These are phyloP conservation scores for Acaromyces ingoldii DNA, from an alignment of 1,284 basidiomycete genomes.

Conservation along the genomic window DNA sequence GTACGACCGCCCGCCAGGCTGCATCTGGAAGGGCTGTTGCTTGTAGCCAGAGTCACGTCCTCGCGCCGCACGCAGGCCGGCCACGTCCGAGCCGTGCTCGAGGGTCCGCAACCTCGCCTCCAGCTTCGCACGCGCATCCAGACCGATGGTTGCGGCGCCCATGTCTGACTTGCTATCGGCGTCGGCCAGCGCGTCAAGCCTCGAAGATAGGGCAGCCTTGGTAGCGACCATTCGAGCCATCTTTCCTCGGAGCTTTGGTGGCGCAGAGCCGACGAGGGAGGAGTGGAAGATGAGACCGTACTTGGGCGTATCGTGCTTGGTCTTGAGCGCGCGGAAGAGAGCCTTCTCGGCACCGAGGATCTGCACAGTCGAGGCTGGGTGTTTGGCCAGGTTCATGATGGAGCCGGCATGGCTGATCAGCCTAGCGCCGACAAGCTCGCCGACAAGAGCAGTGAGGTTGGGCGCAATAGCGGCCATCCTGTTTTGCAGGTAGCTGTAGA, in stretches of 20 bases:
- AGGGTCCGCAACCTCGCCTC: slow-evolving; percentile 86
- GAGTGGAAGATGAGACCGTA: slow-evolving; percentile 94
- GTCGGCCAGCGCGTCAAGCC: slow-evolving; percentile 92
- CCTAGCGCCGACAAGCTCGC: slow-evolving; percentile 90
- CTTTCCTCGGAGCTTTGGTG: slow-evolving; percentile 97
- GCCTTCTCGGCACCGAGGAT: slow-evolving; percentile 98
- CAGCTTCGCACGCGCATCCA: slow-evolving; percentile 88
- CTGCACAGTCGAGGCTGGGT: slow-evolving; percentile 96
- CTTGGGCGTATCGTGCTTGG: slow-evolving; percentile 98
- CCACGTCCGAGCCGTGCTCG: slow-evolving; percentile 55
- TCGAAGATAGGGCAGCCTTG: slow-evolving; percentile 81
- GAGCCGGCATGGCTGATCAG: slow-evolving; percentile 97
- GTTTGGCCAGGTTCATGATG: slow-evolving; percentile 93
- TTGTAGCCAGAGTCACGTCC: slow-evolving; percentile 40
- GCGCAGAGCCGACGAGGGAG: slow-evolving; percentile 85
- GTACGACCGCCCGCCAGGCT: slow-evolving; percentile 32
- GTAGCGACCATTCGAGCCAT: slow-evolving; percentile 99
- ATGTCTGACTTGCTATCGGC: slow-evolving; percentile 80
- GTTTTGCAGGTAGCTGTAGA: slow-evolving; percentile 90
- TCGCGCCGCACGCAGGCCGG: slow-evolving; percentile 27
- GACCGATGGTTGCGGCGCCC: slow-evolving; percentile 72
- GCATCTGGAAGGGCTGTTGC: slow-evolving; percentile 44
- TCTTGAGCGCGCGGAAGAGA: slow-evolving; percentile 94
- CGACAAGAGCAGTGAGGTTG: slow-evolving; percentile 89
- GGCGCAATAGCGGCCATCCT: slow-evolving; percentile 97